These are phyloP conservation scores for Straminergon stramineum DNA, from an alignment of 225 moss, liverwort and hornwort genomes.

Conservation along the genomic window DNA sequence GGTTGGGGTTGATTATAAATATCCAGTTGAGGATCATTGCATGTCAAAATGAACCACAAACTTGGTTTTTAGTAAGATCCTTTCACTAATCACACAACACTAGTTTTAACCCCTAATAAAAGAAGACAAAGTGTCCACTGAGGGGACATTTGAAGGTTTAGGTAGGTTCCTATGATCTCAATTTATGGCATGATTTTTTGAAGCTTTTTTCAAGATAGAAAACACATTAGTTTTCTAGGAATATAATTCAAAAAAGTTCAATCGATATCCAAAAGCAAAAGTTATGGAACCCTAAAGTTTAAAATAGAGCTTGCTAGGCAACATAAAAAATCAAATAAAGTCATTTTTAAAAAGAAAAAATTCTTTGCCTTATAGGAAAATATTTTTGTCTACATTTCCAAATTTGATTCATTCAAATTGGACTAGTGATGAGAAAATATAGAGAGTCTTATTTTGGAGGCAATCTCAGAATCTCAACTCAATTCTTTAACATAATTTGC, in stretches of 20 bases:
- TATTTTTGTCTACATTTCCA: background rate
- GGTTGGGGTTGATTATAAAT: background rate
- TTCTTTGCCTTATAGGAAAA: background rate
- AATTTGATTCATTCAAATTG: background rate
- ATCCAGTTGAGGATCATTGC: too few relatives aligned
- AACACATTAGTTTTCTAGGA: background rate
- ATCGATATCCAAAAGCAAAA: accelerated
- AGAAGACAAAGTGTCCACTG: too few relatives aligned
- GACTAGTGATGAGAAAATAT: too few relatives aligned
- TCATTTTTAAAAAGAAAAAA: too few relatives aligned
- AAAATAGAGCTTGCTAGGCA: background rate
- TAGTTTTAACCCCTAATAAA: background rate
- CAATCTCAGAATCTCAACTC: background rate
- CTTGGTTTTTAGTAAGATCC: background rate
- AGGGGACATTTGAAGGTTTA: background rate
- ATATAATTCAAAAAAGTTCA: background rate
- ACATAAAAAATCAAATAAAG: background rate
- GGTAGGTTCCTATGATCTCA: background rate
- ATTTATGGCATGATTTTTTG: background rate
- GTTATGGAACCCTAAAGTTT: background rate
- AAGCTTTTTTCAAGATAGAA: background rate
- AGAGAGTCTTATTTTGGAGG: too few relatives aligned
- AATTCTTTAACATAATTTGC: background rate
- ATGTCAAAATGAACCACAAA: background rate
- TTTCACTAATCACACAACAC: background rate